Percentiles rank a stretch among this genome's conserved stretches.
These are phyloP conservation scores for Picea sitchensis DNA, from an alignment of 75 land plant genomes.

Conservation along the genomic window DNA sequence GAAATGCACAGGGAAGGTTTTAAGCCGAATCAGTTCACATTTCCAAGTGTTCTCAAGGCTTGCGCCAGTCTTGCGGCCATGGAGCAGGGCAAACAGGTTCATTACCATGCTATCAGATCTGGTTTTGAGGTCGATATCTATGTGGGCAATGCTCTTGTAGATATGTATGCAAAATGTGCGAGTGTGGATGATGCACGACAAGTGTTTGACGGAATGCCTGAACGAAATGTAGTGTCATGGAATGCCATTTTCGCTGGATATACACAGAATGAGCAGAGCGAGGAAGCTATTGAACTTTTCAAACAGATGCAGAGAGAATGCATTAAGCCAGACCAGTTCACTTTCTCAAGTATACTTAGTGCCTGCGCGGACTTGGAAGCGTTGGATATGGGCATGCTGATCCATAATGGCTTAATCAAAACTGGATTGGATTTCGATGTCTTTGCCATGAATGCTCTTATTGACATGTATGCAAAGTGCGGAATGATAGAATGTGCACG, in stretches of 20 bases:
- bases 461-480: slow-evolving; percentile 58
- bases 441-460: slow-evolving; percentile 40
- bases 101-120: slow-evolving; percentile 21
- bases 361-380: slow-evolving; percentile 26
- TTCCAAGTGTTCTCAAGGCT: slow-evolving; percentile 30
- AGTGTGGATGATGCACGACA: slow-evolving; percentile 22
- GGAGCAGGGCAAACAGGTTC: slow-evolving; percentile 32
- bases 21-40: slow-evolving; percentile 30
- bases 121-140: slow-evolving; percentile 23
- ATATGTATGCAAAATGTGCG: slow-evolving; percentile 44
- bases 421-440: slow-evolving; percentile 23
- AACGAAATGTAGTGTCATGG: slow-evolving; percentile 50
- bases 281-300: slow-evolving; percentile 13
- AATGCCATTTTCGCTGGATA: slow-evolving; percentile 53
- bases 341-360: slow-evolving; percentile 44
- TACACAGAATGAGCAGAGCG: slow-evolving; percentile 33
- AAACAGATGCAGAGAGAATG: slow-evolving; percentile 26
- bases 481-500: slow-evolving; percentile 23
- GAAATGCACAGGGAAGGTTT: slow-evolving; percentile 37
- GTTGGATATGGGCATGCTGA: slow-evolving; percentile 27
- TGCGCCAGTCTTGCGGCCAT: slow-evolving; percentile 24
- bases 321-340: slow-evolving; percentile 28
- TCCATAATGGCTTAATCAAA: slow-evolving; percentile 42
- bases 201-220: slow-evolving; percentile 32
- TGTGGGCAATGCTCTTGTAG: slow-evolving; percentile 50